Evolutionary conservation across 2,329 filamentous ascomycete genomes (phyloP), one percentile per base, ranked within the genome.

Genomic region (Fusarium tanahbumbuense): DNA sequence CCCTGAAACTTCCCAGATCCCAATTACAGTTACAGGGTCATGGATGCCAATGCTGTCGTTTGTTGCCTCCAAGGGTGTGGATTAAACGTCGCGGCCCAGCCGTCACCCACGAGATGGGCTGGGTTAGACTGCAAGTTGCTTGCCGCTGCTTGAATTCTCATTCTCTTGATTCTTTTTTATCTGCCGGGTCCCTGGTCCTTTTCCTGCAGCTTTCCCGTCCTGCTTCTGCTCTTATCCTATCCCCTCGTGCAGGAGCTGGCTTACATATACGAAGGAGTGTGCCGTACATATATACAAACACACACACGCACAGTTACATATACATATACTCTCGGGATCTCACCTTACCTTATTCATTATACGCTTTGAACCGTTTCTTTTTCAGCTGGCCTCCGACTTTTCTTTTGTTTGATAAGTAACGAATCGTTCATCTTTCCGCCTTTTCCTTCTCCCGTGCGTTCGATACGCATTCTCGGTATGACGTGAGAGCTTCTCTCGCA

Each of bases 401-500:
- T 41, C 48, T 58, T 47, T 47, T 52, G 54, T 48, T 58, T 56
- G 42, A 52, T 42, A 46, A 60, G 55, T 68, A 59, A 55, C 62
- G 44, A 50, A 52, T 70, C 41, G 58, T 63, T 60, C 56, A 47
- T 55, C 58, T 45, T 41, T 20, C 47, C 37, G 42, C 56, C 56
- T 49, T 58, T 72, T 64, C 41, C 56, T 40, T 60, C 50, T 50
- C 25, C 42, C 44, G 57, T 64, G 56, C 65, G 23, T 56, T 58
- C 68, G 49, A 30, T 61, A 60, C 67, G 20, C 52, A 45, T 60
- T 59, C 63, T 67, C 71, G 72, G 72, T 63, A 76, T 76, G 75
- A 68, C 60, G 65, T 71, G 68, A 71, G 68, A 63, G 60, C 59
- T 56, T 70, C 60, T 61, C 76, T 70, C 61, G 60, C 76, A 79